Evolutionary conservation across 1,284 basidiomycete species (phyloP).

Genomic region (Cutaneotrichosporon sp.): DNA sequence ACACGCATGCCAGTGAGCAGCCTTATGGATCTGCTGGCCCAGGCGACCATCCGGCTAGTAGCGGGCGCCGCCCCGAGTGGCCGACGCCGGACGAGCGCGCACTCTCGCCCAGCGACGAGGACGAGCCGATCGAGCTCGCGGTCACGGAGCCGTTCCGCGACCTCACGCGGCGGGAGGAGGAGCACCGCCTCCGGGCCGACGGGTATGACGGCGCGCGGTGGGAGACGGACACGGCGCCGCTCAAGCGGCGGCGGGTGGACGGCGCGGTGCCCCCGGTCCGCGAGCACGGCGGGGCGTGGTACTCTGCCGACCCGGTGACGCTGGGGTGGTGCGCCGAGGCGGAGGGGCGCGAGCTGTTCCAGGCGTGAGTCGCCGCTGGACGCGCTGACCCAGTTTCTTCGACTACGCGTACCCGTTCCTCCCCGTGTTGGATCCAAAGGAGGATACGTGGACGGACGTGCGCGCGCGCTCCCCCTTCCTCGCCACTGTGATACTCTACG

Average conservation of each 20-base stretch:
- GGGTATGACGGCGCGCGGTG: too few species aligned
- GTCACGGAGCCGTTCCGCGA: constrained; percentile 16
- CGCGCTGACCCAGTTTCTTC: constrained; percentile 40
- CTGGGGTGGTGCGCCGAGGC: constrained; percentile 23
- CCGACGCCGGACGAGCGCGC: constrained; percentile 2
- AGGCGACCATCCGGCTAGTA: neutral
- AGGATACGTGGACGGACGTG: constrained; percentile 38
- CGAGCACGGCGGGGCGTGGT: constrained; percentile 15
- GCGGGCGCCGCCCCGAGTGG: neutral
- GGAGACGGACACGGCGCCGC: too few species aligned
- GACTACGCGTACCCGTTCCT: constrained; percentile 34
- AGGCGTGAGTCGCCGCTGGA: too few species aligned
- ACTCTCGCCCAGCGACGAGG: neutral
- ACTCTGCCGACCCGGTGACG: constrained; percentile 25
- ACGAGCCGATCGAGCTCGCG: constrained; percentile 12
- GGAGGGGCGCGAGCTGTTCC: constrained; percentile 24
- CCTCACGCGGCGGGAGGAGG: constrained; percentile 18
- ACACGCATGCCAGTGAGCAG: constrained; percentile 4
- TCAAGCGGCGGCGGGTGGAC: neutral
- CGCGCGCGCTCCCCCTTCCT: constrained; percentile 34
- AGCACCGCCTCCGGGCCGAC: constrained; percentile 2
- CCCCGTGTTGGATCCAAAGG: constrained; percentile 33
- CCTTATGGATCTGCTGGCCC: neutral
- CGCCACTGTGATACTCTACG: constrained; percentile 32
- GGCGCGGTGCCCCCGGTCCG: constrained; percentile 11